Conservation (phyloP, 352 stramenopile genomes). For the Blastocystis sp. region DNA sequence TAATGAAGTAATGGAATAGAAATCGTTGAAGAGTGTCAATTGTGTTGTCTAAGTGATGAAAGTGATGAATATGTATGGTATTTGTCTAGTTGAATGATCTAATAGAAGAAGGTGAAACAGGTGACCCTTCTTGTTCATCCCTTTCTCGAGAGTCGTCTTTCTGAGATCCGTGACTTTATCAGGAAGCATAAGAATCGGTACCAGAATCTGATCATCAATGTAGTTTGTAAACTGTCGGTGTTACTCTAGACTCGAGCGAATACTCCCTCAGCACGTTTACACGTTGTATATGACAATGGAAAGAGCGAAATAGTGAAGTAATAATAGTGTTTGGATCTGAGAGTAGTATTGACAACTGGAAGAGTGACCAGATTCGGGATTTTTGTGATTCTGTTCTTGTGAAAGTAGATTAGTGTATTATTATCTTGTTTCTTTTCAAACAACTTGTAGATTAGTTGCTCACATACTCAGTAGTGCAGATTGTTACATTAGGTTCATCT, state of each 20-base stretch:
- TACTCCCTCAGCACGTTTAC: constrained; percentile 9
- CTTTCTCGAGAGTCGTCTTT: background rate
- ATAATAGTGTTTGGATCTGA: background rate
- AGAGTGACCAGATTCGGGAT: background rate
- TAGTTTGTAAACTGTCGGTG: background rate
- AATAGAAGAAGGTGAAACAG: constrained; percentile 18
- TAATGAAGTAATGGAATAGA: background rate
- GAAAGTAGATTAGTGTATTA: background rate
- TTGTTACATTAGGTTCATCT: background rate
- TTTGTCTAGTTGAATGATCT: background rate
- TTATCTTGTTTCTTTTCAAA: background rate
- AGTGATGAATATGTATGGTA: background rate
- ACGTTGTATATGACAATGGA: background rate
- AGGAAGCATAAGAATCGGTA: constrained; percentile 3
- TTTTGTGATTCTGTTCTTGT: constrained; percentile 35
- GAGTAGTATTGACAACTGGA: background rate
- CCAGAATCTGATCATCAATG: background rate
- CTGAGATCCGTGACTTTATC: constrained; percentile 15
- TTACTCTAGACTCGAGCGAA: background rate
- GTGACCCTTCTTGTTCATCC: background rate
- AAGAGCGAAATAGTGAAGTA: constrained; percentile 21
- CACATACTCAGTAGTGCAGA: too few species aligned
- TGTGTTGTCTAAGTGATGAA: constrained; percentile 6
- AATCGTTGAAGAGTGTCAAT: constrained; percentile 6
- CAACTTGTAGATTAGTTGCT: too few species aligned